Conservation (phyloP, 1,139 yeast genomes). For the Hansenula anomala region DNA sequence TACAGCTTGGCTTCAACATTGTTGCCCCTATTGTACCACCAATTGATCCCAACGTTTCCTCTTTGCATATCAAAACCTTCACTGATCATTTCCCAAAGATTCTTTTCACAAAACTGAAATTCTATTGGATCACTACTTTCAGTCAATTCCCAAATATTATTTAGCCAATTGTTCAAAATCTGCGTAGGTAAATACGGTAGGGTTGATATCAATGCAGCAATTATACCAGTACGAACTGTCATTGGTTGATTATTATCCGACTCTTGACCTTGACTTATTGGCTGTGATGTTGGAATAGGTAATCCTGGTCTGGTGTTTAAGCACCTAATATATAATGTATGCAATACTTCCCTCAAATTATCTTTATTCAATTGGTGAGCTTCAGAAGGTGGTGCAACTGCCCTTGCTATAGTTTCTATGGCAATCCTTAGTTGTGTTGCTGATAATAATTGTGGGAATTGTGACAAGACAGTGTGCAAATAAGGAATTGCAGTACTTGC, state of each 20-base stretch:
- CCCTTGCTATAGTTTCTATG: slow-evolving; percentile 50
- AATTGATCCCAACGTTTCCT: slow-evolving; percentile 55
- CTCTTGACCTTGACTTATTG: not conserved
- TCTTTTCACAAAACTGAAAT: slow-evolving; percentile 26
- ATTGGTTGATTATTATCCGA: slow-evolving; percentile 16
- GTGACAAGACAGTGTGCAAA: slow-evolving; percentile 33
- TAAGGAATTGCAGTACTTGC: slow-evolving; percentile 28
- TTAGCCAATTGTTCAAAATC: slow-evolving; percentile 43
- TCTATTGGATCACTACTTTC: slow-evolving; percentile 25
- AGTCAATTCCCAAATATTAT: slow-evolving; percentile 39
- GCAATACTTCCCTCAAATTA: slow-evolving; percentile 35
- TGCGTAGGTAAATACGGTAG: slow-evolving; percentile 51
- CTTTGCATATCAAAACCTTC: slow-evolving; percentile 52
- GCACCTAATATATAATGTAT: slow-evolving; percentile 36
- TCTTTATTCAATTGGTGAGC: slow-evolving; percentile 24
- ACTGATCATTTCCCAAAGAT: slow-evolving; percentile 37
- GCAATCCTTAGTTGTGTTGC: slow-evolving; percentile 56
- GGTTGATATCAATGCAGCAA: slow-evolving; percentile 43
- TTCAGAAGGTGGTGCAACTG: slow-evolving; percentile 41
- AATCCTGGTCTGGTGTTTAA: slow-evolving; percentile 30
- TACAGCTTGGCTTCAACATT: slow-evolving; percentile 5
- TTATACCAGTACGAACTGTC: slow-evolving; percentile 48
- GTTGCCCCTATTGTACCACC: slow-evolving; percentile 49
- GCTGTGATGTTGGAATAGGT: slow-evolving; percentile 19
- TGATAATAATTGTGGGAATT: slow-evolving; percentile 56